Evolutionary conservation across 768 basidiomycete species (phyloP).

Genomic region (Tylopilus balloui): DNA sequence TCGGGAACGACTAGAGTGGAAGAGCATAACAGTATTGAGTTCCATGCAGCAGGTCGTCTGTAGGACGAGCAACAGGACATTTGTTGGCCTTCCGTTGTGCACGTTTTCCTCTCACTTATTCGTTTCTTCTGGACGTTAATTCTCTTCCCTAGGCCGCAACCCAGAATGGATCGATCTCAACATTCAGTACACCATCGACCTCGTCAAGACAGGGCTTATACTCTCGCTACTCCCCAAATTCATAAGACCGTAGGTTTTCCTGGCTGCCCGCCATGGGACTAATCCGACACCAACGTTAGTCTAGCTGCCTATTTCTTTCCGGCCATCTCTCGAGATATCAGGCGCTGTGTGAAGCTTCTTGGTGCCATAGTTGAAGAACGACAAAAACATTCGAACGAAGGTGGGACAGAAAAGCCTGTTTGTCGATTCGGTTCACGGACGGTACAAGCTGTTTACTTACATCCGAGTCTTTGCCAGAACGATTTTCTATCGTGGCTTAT

Average conservation of each 20-base stretch:
- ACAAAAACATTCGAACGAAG: not conserved
- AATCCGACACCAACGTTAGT: constrained; percentile 1
- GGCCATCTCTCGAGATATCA: not conserved
- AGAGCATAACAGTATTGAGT: constrained; percentile 15
- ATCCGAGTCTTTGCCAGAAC: constrained; percentile 22
- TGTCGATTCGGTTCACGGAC: too few relatives aligned
- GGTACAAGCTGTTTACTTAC: too few relatives aligned
- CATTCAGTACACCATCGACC: not conserved
- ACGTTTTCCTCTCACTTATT: constrained; percentile 16
- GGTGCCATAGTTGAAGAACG: constrained; percentile 3
- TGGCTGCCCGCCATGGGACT: too few relatives aligned
- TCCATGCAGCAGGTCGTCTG: constrained; percentile 34
- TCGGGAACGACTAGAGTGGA: too few relatives aligned
- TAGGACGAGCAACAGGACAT: constrained; percentile 41
- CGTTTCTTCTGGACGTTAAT: not conserved
- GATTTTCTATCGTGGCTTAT: constrained; percentile 28
- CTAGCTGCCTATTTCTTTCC: constrained; percentile 13
- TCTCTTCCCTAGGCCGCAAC: not conserved
- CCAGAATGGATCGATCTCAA: constrained; percentile 4
- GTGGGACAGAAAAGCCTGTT: constrained; percentile 5
- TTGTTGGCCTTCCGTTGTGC: constrained; percentile 49
- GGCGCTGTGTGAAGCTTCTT: constrained; percentile 2
- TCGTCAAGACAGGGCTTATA: not conserved
- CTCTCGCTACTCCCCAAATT: constrained; percentile 26
- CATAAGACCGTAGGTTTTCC: constrained; percentile 27